Conservation (phyloP, 75 land plant species). For the Pinus taeda region DNA sequence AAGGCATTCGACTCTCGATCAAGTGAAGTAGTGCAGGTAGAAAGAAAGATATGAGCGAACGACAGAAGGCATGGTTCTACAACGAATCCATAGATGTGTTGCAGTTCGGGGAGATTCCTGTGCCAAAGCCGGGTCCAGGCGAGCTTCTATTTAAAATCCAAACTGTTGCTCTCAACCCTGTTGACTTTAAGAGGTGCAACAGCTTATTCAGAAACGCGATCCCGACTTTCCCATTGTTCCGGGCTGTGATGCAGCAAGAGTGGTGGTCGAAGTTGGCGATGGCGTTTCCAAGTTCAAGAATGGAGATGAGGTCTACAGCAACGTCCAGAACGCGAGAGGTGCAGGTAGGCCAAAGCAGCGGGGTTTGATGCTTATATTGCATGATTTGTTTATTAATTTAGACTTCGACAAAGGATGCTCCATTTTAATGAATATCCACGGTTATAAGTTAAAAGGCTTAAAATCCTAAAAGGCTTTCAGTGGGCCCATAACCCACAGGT, state of each 20-base stretch:
- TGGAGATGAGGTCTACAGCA: constrained; percentile 34
- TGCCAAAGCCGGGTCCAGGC: constrained; percentile 24
- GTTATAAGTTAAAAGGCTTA: too few relatives aligned
- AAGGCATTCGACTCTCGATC: too few relatives aligned
- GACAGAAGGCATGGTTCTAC: constrained; percentile 36
- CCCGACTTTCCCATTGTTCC: constrained; percentile 44
- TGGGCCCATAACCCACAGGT: too few relatives aligned
- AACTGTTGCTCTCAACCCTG: constrained; percentile 38
- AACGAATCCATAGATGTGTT: constrained; percentile 26
- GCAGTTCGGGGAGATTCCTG: constrained; percentile 20
- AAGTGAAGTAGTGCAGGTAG: not conserved
- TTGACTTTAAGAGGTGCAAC: constrained; percentile 24
- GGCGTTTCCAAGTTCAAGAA: constrained; percentile 32
- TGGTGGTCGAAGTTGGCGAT: constrained; percentile 28
- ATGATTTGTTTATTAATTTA: too few relatives aligned
- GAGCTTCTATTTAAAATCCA: constrained; percentile 28
- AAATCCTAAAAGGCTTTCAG: too few relatives aligned
- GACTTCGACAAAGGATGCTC: too few relatives aligned
- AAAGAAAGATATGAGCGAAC: not conserved
- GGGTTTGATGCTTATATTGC: too few relatives aligned
- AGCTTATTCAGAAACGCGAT: constrained; percentile 22
- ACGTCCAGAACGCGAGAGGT: not conserved
- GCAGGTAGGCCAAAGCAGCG: constrained; percentile 2
- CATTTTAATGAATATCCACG: too few relatives aligned
- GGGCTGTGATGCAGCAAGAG: constrained; percentile 31